phyloP scores from a whole-genome alignment of 768 basidiomycete genomes.

The Russula sp. region DNA sequence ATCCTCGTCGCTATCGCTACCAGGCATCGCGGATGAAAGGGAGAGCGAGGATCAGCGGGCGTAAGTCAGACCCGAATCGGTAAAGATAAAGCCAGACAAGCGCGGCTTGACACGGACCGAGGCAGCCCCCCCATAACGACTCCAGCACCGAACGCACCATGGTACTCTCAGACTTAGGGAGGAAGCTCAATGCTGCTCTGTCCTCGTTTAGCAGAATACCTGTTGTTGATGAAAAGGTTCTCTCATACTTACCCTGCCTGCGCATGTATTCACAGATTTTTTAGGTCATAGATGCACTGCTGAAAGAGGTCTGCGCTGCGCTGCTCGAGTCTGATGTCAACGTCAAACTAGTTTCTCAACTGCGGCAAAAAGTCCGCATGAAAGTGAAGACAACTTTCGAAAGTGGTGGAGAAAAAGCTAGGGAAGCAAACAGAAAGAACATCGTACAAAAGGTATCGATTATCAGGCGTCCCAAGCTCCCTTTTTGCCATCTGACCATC shows the following conservation, averaged over 20 bases:
- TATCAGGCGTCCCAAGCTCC: background rate
- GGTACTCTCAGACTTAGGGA: slow-evolving; percentile 95
- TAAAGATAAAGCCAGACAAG: background rate
- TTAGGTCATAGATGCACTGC: slow-evolving; percentile 86
- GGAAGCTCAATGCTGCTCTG: slow-evolving; percentile 88
- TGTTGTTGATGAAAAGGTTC: slow-evolving; percentile 86
- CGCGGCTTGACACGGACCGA: slow-evolving; percentile 8
- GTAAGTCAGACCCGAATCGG: background rate
- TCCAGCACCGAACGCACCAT: slow-evolving; percentile 37
- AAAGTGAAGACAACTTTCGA: slow-evolving; percentile 84
- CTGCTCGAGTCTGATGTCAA: slow-evolving; percentile 97
- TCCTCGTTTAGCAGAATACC: slow-evolving; percentile 81
- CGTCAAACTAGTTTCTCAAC: slow-evolving; percentile 85
- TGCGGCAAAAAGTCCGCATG: slow-evolving; percentile 84
- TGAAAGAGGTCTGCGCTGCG: slow-evolving; percentile 93
- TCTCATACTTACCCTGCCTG: slow-evolving; percentile 18
- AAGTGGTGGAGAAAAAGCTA: slow-evolving; percentile 57
- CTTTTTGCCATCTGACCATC: slow-evolving; percentile 4
- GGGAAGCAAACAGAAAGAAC: slow-evolving; percentile 76
- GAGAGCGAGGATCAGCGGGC: slow-evolving; percentile 19
- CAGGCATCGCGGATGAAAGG: slow-evolving; percentile 39
- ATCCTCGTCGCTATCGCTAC: slow-evolving; percentile 43
- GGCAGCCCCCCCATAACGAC: background rate
- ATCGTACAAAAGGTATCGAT: slow-evolving; percentile 79
- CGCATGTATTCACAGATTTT: slow-evolving; percentile 17